Conservation (phyloP, 805 yeast species). For the Wickerhamomyces silvicola region DNA sequence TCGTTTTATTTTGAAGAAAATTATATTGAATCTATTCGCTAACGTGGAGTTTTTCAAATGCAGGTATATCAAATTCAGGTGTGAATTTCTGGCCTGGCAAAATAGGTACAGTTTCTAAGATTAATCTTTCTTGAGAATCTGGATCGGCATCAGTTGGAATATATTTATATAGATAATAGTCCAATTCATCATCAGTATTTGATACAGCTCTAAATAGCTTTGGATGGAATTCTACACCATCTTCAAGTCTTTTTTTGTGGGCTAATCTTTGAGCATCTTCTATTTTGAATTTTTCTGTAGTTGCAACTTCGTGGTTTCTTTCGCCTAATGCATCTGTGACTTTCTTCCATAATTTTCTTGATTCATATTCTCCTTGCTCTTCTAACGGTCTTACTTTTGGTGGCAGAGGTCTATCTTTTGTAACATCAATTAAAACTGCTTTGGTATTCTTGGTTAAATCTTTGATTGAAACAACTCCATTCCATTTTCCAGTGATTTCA, state of each 20-base stretch:
- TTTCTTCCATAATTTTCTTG: constrained; percentile 74
- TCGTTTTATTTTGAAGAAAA: too few relatives aligned
- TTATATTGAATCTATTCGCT: constrained; percentile 1
- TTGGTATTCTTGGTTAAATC: constrained; percentile 43
- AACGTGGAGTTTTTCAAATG: constrained; percentile 41
- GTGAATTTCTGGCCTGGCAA: constrained; percentile 74
- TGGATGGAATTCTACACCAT: constrained; percentile 77
- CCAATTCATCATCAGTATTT: constrained; percentile 39
- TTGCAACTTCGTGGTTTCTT: constrained; percentile 77
- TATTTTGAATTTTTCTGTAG: constrained; percentile 79
- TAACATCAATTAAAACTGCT: constrained; percentile 53
- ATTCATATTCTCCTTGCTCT: constrained; percentile 79
- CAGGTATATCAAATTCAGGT: constrained; percentile 62
- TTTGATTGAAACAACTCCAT: constrained; percentile 70
- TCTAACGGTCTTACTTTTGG: constrained; percentile 74
- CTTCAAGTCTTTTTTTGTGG: constrained; percentile 70
- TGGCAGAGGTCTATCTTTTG: constrained; percentile 39
- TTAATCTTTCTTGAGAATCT: constrained; percentile 46
- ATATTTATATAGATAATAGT: constrained; percentile 60
- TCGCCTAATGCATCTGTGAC: constrained; percentile 76
- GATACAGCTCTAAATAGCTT: constrained; percentile 55
- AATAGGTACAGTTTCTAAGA: constrained; percentile 68
- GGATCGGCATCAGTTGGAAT: constrained; percentile 46
- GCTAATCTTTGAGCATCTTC: constrained; percentile 79
- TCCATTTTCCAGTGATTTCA: constrained; percentile 89